Evolutionary conservation across 345 rosid genomes (phyloP).

Genomic region (Brassica juncea): DNA sequence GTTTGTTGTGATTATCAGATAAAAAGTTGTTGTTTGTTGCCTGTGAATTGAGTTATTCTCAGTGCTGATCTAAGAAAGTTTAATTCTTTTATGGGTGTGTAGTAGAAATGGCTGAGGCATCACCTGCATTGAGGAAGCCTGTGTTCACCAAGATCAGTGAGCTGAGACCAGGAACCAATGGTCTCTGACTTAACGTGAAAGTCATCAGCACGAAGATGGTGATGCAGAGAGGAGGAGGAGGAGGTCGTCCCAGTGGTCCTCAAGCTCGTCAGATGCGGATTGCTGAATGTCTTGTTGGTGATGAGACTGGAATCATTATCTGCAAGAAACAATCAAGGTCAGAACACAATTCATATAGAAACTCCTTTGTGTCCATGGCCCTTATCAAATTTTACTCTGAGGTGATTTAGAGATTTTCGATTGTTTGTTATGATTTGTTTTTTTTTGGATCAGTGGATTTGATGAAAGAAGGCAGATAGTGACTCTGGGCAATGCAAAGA

Average conservation of each 20-base stretch:
- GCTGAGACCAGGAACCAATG: too few species aligned
- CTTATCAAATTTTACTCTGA: too few species aligned
- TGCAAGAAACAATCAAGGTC: slow-evolving; percentile 98
- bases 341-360: background rate
- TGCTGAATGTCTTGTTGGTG: slow-evolving; percentile 91
- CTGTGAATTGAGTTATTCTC: too few species aligned
- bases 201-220: slow-evolving; percentile 84
- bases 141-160: too few species aligned
- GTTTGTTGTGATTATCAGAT: too few species aligned
- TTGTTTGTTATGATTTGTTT: background rate
- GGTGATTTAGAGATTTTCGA: slow-evolving; percentile 2
- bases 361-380: background rate
- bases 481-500: slow-evolving; percentile 70
- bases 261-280: slow-evolving; percentile 84
- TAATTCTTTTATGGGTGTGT: too few species aligned
- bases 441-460: slow-evolving; percentile 61
- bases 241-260: slow-evolving; percentile 72
- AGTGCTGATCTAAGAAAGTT: too few species aligned
- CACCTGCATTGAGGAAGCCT: too few species aligned
- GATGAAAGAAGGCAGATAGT: slow-evolving; percentile 75
- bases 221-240: slow-evolving; percentile 52
- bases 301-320: slow-evolving; percentile 87
- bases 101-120: too few species aligned
- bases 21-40: too few species aligned
- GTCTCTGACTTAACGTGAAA: slow-evolving; percentile 73